A percentile compares a stretch with the other conserved stretches of the same genome.
Evolutionary conservation across 306 rosid species (phyloP).

Genomic region (Acacia confusa): DNA sequence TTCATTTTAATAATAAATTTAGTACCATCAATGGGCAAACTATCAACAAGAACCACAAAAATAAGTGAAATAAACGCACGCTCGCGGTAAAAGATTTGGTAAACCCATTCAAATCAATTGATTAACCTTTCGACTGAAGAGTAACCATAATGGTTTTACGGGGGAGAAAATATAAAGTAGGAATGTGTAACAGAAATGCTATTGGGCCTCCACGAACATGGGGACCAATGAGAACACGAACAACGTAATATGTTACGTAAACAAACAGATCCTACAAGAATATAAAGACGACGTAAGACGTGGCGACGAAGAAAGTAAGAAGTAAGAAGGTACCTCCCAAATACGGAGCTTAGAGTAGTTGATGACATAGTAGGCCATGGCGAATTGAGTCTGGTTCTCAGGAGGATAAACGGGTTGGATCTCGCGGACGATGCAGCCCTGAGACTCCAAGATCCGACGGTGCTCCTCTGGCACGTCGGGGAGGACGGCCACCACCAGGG

Average conservation of each 20-base stretch:
- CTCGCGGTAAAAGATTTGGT: not conserved
- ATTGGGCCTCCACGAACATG: not conserved
- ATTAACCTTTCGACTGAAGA: not conserved
- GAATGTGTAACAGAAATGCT: not conserved
- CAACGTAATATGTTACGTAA: not conserved
- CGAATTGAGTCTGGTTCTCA: conserved; percentile 47
- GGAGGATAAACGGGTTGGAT: conserved; percentile 56
- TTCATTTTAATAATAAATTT: not conserved
- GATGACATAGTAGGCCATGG: conserved; percentile 58
- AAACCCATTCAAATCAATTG: not conserved
- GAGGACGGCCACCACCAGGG: conserved; percentile 45
- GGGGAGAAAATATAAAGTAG: not conserved
- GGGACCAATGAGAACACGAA: not conserved
- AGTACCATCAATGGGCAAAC: not conserved
- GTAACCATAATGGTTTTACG: not conserved
- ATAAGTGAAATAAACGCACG: not conserved
- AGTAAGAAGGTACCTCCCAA: conserved; percentile 44
- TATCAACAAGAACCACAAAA: not conserved
- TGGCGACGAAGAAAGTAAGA: not conserved
- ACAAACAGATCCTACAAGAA: not conserved
- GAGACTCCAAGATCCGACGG: conserved; percentile 39
- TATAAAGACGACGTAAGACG: not conserved
- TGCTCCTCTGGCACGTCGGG: conserved; percentile 53
- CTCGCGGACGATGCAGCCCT: conserved; percentile 45
- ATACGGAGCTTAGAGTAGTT: conserved; percentile 56